phyloP scores from a whole-genome alignment of 129 eudicot genomes.

The Solidago caesia region DNA sequence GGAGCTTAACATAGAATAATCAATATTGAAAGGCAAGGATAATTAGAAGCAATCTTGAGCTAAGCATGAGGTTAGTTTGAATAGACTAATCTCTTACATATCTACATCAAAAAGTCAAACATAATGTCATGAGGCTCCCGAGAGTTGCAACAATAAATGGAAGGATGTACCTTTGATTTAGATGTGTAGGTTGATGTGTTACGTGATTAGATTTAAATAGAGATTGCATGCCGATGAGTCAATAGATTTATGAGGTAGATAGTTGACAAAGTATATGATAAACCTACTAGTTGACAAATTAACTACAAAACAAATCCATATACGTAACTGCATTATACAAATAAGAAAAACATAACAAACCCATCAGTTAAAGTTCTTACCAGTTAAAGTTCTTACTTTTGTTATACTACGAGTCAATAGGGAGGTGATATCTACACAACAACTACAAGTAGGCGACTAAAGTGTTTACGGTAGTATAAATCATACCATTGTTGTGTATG shows the following conservation, averaged over 20 bases:
- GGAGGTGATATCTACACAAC: no score
- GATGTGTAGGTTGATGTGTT: conserved; percentile 13
- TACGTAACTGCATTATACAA: background rate
- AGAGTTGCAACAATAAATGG: background rate
- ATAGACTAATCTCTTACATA: conserved; percentile 15
- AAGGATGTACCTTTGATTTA: conserved; percentile 17
- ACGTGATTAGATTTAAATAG: conserved; percentile 2
- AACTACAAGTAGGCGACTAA: no score
- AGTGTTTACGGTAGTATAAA: no score
- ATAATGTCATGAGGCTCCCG: conserved; percentile 6
- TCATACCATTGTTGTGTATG: background rate
- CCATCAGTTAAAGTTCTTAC: no score
- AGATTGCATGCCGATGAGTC: conserved; percentile 19
- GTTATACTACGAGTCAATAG: no score
- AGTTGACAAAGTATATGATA: conserved; percentile 11
- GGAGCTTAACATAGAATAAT: no score
- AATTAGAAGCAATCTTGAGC: no score
- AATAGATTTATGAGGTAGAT: conserved; percentile 8
- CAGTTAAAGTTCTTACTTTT: no score
- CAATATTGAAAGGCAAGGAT: no score
- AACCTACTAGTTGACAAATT: conserved; percentile 14
- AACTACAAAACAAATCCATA: conserved; percentile 10
- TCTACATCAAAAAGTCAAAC: conserved; percentile 15
- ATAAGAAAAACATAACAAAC: background rate
- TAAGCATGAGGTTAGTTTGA: conserved; percentile 7